Evolutionary conservation across 768 basidiomycete species (phyloP).

Genomic region (Cystofilobasidium macerans): DNA sequence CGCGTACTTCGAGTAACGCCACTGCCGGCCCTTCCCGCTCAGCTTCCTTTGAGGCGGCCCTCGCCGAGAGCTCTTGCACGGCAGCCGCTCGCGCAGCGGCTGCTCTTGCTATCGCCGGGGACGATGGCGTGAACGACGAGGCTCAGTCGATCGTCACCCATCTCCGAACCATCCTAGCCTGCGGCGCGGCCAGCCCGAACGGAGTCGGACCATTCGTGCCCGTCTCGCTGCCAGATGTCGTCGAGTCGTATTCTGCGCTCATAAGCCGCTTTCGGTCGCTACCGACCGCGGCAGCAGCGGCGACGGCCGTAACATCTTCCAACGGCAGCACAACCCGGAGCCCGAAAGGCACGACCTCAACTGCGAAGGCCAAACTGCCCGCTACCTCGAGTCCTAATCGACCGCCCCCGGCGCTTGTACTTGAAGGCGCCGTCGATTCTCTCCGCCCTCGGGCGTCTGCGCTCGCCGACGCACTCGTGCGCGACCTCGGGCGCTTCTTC

Average conservation of each 20-base stretch:
- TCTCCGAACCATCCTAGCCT: constrained; percentile 12
- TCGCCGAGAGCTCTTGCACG: no score
- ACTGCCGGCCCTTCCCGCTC: no score
- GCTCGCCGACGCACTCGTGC: constrained; percentile 15
- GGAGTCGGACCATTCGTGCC: not conserved
- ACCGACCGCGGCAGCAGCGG: not conserved
- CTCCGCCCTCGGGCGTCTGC: not conserved
- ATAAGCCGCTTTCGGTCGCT: constrained; percentile 14
- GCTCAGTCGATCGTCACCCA: constrained; percentile 9
- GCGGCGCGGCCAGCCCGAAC: not conserved
- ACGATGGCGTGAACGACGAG: not conserved
- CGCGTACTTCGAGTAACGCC: no score
- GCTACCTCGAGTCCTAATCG: no score
- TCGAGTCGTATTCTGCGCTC: constrained; percentile 18
- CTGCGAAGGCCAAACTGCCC: not conserved
- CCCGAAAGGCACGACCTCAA: not conserved
- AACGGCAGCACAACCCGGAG: not conserved
- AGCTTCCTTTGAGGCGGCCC: no score
- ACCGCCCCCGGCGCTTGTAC: no score
- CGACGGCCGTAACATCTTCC: not conserved
- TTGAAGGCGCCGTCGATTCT: constrained; percentile 3
- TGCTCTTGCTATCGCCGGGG: no score
- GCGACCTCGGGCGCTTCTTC: constrained; percentile 19
- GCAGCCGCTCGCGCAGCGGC: no score
- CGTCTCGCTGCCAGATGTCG: constrained; percentile 11